Conservation (phyloP, 139 green algal genomes). For the Tetraselmis chui region DNA sequence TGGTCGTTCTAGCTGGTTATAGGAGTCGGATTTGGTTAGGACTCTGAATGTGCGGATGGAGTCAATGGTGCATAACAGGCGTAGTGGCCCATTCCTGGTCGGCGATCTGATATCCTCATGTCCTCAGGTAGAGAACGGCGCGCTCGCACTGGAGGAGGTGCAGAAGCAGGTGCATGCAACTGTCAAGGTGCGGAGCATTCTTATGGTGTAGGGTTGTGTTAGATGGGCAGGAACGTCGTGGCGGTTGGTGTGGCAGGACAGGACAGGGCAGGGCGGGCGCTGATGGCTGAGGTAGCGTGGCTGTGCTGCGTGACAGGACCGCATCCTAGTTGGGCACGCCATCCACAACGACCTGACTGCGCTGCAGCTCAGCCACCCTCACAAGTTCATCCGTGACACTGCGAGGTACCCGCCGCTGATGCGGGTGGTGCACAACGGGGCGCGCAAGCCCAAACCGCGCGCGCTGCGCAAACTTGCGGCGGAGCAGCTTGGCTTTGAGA, state of each 20-base stretch:
- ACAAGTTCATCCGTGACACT: constrained; percentile 66
- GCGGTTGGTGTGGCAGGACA: too few species aligned
- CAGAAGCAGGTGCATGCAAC: too few species aligned
- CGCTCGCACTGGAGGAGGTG: constrained; percentile 27
- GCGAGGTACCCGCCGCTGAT: constrained; percentile 65
- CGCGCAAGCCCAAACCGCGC: constrained; percentile 23
- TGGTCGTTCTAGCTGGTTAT: too few species aligned
- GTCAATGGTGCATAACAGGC: too few species aligned
- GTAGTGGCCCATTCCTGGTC: too few species aligned
- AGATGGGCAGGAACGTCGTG: too few species aligned
- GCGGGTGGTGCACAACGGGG: constrained; percentile 30
- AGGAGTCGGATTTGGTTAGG: too few species aligned
- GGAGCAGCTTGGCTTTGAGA: constrained; percentile 56
- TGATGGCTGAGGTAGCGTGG: constrained; percentile 28
- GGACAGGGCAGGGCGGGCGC: constrained; percentile 2
- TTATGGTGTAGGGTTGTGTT: too few species aligned
- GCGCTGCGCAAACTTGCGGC: constrained; percentile 50
- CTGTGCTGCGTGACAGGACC: constrained; percentile 48
- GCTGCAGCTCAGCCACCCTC: constrained; percentile 72
- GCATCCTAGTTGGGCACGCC: constrained; percentile 78
- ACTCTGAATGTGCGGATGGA: too few species aligned
- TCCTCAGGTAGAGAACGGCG: constrained; percentile 13
- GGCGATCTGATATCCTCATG: too few species aligned
- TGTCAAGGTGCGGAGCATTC: too few species aligned
- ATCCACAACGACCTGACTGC: constrained; percentile 79